These are phyloP conservation scores for Albizia julibrissin DNA, from an alignment of 306 rosid genomes.

Conservation along the genomic window DNA sequence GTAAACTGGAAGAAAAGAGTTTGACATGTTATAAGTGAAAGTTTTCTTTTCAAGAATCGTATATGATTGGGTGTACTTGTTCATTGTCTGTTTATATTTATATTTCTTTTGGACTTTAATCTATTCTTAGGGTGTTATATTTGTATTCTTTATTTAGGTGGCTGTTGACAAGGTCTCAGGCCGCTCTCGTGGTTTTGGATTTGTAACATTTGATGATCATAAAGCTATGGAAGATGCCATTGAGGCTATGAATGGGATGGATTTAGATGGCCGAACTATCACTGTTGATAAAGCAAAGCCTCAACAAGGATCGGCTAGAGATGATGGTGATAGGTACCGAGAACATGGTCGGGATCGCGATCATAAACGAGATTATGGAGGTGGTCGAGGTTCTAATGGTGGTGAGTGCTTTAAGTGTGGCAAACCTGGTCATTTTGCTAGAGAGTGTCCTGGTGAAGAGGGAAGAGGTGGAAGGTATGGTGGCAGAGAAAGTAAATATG, in stretches of 20 bases:
- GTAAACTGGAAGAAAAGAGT: not conserved
- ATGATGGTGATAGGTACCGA: slow-evolving; percentile 75
- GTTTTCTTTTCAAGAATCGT: not conserved
- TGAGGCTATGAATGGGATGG: slow-evolving; percentile 91
- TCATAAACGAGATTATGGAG: slow-evolving; percentile 52
- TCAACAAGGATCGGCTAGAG: slow-evolving; percentile 84
- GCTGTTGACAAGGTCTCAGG: slow-evolving; percentile 95
- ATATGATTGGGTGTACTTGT: not conserved
- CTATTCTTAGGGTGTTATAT: not conserved
- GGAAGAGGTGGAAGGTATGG: slow-evolving; percentile 69
- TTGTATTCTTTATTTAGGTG: slow-evolving; percentile 52
- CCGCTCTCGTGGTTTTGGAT: slow-evolving; percentile 99
- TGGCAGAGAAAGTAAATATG: slow-evolving; percentile 74
- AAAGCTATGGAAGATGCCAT: slow-evolving; percentile 98
- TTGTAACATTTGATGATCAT: slow-evolving; percentile 96
- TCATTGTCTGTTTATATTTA: not conserved
- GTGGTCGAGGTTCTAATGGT: slow-evolving; percentile 77
- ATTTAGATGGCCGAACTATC: slow-evolving; percentile 92
- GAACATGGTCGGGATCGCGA: slow-evolving; percentile 17
- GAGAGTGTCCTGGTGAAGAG: slow-evolving; percentile 96
- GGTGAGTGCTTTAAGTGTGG: slow-evolving; percentile 98
- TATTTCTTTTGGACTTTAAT: not conserved
- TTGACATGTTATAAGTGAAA: not conserved
- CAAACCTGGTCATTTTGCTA: slow-evolving; percentile 98
- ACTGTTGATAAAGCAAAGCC: slow-evolving; percentile 98